Base-by-base conservation (phyloP, 768 basidiomycete species). In the Pleurotus sapidus region DNA sequence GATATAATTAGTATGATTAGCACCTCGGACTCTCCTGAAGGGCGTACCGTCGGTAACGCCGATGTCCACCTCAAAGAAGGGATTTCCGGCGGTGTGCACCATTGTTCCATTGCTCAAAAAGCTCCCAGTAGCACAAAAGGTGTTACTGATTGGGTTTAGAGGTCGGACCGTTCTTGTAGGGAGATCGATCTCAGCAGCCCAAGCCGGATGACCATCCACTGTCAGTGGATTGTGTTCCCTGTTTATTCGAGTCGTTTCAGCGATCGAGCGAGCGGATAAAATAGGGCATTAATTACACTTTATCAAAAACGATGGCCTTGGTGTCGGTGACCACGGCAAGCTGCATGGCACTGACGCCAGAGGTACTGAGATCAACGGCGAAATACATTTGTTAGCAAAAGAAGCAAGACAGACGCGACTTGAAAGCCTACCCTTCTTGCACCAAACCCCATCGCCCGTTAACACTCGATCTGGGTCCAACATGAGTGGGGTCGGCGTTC, bases 131-230 rank as follows among this genome's bases (percentile, higher is more conserved):
- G 74, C 77, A 63, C 77, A 79, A 63, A 74, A 79, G n/a, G 69
- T 70, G 57, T 79, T 71, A 20, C 73, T 69, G 7, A 70, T 50
- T 17, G 73, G 61, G 46, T 70, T 62, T 5, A 76, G 57, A 6
- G 75, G 66, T 12, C 71, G 69, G 1, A 71, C 68, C 3, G 65
- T 70, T 39, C 76, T 72, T 2, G 76, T 76, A 57, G 71, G 66
- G 12, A 80, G 59, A 56, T 79, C 69, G 63, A 77, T 72, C 12
- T 80, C 65, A 7, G 74, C 75, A 38, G 72, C 77, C 78, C 77
- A 79, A 5, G 78, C 78, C 17, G 75, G 65, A 58, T 78, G 77
- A 1, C 72, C 74, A 48, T 77, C 67, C 55, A 78, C 65, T 18
- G 63, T 68, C 1, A 79, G 64, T 11, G 77, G 73, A 47, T 80